These are phyloP conservation scores for Pseudogymnoascus sp. DNA, from an alignment of 2,329 filamentous ascomycete species.

Conservation along the genomic window DNA sequence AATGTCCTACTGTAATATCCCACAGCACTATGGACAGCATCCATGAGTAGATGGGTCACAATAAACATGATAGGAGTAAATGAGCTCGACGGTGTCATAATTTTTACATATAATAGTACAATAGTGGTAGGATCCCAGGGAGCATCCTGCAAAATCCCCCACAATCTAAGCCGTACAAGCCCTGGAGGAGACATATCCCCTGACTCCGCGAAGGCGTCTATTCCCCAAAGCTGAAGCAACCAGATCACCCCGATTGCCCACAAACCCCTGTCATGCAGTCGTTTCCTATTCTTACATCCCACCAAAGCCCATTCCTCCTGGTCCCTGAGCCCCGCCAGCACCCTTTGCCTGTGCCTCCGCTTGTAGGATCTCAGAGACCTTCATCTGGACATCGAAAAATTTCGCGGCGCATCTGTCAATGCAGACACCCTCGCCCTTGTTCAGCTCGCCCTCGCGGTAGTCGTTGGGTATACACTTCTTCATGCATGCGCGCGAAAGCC, in stretches of 20 bases:
- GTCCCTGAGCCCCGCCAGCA: slow-evolving; percentile 40
- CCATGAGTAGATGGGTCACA: neutral
- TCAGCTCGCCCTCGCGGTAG: slow-evolving; percentile 93
- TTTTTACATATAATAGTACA: slow-evolving; percentile 3
- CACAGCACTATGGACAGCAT: neutral
- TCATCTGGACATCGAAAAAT: slow-evolving; percentile 98
- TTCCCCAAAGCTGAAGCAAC: slow-evolving; percentile 1
- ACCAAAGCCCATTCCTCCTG: slow-evolving; percentile 39
- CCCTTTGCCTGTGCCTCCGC: slow-evolving; percentile 66
- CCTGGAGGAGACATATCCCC: neutral
- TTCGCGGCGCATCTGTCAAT: slow-evolving; percentile 95
- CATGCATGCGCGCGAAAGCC: slow-evolving; percentile 80
- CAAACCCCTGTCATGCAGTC: neutral
- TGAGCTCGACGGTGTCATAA: neutral
- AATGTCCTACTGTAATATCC: neutral
- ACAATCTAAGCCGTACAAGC: neutral
- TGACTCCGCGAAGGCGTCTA: neutral
- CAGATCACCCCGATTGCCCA: neutral
- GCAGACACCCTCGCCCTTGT: slow-evolving; percentile 98
- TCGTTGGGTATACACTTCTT: slow-evolving; percentile 87
- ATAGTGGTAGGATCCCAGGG: neutral
- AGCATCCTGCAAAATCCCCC: neutral
- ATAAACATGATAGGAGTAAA: neutral
- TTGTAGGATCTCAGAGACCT: slow-evolving; percentile 95
- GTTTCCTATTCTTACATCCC: slow-evolving; percentile 28